These are phyloP conservation scores for Fusarium mangiferae DNA, from an alignment of 2,329 filamentous ascomycete species.

Conservation along the genomic window DNA sequence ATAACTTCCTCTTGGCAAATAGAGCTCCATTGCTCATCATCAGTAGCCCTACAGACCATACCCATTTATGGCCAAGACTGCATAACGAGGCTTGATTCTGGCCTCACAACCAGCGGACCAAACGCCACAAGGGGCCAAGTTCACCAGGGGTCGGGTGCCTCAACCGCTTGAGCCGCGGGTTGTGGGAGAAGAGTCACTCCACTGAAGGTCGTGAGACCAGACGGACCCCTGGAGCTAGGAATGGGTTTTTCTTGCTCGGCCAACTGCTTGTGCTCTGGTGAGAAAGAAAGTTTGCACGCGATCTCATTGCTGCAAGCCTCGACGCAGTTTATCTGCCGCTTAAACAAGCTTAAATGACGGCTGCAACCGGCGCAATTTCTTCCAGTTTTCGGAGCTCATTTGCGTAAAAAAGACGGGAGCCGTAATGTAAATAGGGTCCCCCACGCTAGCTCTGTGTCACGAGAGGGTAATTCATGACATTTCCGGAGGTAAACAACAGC, in stretches of 20 bases:
- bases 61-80: constrained; percentile 17
- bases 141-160: constrained; percentile 11
- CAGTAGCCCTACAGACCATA: constrained; percentile 23
- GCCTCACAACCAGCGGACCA: constrained; percentile 12
- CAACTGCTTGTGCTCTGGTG: not conserved
- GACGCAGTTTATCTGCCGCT: not conserved
- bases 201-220: not conserved
- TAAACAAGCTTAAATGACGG: constrained; percentile 37
- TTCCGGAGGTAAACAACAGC: not conserved
- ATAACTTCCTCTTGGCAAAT: not conserved
- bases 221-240: not conserved
- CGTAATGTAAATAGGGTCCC: not conserved
- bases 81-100: constrained; percentile 31
- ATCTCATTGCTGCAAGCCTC: constrained; percentile 11
- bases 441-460: not conserved
- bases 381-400: not conserved
- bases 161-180: constrained; percentile 23
- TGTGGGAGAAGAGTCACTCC: constrained; percentile 17
- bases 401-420: not conserved
- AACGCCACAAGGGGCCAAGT: constrained; percentile 8
- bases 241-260: not conserved
- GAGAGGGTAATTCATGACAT: not conserved
- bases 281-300: not conserved
- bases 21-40: constrained; percentile 2
- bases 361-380: not conserved